Evolutionary conservation across 2,329 filamentous ascomycete genomes (phyloP).

Genomic region (Trichoderma oligosporum): DNA sequence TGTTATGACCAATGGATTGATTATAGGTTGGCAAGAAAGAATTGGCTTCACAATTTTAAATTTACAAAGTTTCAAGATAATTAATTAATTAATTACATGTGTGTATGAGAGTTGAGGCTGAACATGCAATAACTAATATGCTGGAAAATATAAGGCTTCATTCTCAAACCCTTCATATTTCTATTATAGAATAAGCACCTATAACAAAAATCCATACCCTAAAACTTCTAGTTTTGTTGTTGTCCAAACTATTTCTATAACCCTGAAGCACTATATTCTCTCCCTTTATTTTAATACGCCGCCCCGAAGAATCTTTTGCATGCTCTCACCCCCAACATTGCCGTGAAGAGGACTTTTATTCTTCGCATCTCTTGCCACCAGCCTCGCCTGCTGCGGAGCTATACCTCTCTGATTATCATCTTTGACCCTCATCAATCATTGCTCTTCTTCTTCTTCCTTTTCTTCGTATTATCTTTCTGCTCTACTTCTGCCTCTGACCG

Average conservation of each 20-base stretch:
- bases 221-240: neutral
- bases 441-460: neutral
- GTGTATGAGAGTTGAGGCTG: too few relatives aligned
- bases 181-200: neutral
- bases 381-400: neutral
- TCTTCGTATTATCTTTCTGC: slow-evolving; percentile 28
- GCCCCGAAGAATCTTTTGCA: slow-evolving; percentile 29
- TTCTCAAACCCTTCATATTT: neutral
- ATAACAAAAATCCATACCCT: too few relatives aligned
- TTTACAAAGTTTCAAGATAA: too few relatives aligned
- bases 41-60: too few relatives aligned
- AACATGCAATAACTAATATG: too few relatives aligned
- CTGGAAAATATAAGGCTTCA: too few relatives aligned
- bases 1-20: too few relatives aligned
- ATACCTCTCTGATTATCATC: slow-evolving; percentile 19
- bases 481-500: slow-evolving; percentile 29
- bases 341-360: neutral
- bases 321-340: slow-evolving; percentile 20
- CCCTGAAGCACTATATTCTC: slow-evolving; percentile 36
- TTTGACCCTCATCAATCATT: slow-evolving; percentile 24
- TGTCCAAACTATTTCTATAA: slow-evolving; percentile 25
- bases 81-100: too few relatives aligned
- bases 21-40: too few relatives aligned
- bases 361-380: neutral
- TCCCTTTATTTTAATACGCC: slow-evolving; percentile 29